Conservation (phyloP, 257 asterid genomes). For the Anisodus acutangulus region DNA sequence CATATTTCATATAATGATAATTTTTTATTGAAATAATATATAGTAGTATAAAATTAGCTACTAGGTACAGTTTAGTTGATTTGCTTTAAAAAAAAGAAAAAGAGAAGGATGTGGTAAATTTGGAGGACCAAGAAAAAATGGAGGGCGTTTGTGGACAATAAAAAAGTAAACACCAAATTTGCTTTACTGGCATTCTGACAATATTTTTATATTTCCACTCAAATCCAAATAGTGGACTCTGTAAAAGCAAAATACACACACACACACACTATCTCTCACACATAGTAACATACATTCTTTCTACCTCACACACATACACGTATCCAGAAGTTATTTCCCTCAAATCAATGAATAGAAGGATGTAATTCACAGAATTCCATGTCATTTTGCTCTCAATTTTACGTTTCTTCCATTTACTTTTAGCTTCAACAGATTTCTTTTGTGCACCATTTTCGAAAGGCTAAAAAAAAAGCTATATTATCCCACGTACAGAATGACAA, state of each 20-base stretch:
- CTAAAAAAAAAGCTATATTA: too few species aligned
- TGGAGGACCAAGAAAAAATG: too few species aligned
- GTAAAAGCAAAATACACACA: not conserved
- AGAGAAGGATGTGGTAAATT: not conserved
- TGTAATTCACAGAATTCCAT: not conserved
- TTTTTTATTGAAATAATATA: too few species aligned
- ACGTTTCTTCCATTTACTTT: not conserved
- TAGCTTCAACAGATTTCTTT: not conserved
- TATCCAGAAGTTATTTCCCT: not conserved
- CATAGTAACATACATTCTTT: not conserved
- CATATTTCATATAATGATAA: too few species aligned
- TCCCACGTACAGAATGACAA: too few species aligned
- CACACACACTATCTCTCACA: not conserved
- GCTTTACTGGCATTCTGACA: constrained; percentile 9
- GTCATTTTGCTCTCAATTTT: not conserved
- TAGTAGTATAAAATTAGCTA: too few species aligned
- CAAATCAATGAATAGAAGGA: not conserved
- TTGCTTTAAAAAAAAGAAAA: not conserved
- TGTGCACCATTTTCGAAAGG: too few species aligned
- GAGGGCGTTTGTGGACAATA: too few species aligned
- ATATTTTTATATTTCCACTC: not conserved
- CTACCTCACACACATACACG: not conserved
- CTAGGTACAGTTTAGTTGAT: too few species aligned
- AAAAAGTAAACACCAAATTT: not conserved
- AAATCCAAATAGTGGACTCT: constrained; percentile 21